These are phyloP conservation scores for Suhomyces terraborum DNA, from an alignment of 1,139 yeast genomes.

Conservation along the genomic window DNA sequence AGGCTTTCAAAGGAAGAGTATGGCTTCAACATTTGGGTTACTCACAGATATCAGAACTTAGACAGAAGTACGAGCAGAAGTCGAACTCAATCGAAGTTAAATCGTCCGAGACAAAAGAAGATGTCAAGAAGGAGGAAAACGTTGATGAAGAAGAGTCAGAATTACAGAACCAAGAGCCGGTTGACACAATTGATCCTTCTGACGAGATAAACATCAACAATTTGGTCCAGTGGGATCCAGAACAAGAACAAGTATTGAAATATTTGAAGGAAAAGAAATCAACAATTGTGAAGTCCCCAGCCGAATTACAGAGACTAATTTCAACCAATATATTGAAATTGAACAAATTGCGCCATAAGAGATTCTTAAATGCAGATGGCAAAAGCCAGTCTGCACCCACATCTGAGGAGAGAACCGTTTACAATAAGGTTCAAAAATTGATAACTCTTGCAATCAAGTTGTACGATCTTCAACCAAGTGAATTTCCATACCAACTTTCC, in stretches of 20 bases:
- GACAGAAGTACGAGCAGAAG: slow-evolving; percentile 21
- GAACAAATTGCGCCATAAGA: slow-evolving; percentile 62
- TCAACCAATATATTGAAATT: slow-evolving; percentile 57
- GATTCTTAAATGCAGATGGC: slow-evolving; percentile 43
- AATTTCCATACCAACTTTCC: slow-evolving; percentile 39
- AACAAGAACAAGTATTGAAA: slow-evolving; percentile 28
- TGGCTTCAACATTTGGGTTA: slow-evolving; percentile 81
- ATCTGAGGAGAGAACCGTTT: slow-evolving; percentile 31
- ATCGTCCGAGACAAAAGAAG: not conserved
- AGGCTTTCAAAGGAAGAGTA: slow-evolving; percentile 62
- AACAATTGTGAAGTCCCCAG: slow-evolving; percentile 29
- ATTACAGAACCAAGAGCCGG: slow-evolving; percentile 7
- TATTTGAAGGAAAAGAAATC: slow-evolving; percentile 31
- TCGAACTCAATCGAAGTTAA: not conserved
- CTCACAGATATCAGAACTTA: slow-evolving; percentile 46
- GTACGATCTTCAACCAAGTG: slow-evolving; percentile 29
- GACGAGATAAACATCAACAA: slow-evolving; percentile 35
- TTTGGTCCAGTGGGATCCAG: slow-evolving; percentile 43
- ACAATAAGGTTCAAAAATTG: slow-evolving; percentile 46
- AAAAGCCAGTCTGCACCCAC: slow-evolving; percentile 34
- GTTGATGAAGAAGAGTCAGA: slow-evolving; percentile 5
- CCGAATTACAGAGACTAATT: slow-evolving; percentile 51
- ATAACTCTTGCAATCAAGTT: slow-evolving; percentile 34
- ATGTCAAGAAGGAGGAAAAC: slow-evolving; percentile 9
- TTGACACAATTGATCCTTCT: slow-evolving; percentile 6